Evolutionary conservation across 2,329 filamentous ascomycete species (phyloP).

Genomic region (Corniculantispora saksenae): DNA sequence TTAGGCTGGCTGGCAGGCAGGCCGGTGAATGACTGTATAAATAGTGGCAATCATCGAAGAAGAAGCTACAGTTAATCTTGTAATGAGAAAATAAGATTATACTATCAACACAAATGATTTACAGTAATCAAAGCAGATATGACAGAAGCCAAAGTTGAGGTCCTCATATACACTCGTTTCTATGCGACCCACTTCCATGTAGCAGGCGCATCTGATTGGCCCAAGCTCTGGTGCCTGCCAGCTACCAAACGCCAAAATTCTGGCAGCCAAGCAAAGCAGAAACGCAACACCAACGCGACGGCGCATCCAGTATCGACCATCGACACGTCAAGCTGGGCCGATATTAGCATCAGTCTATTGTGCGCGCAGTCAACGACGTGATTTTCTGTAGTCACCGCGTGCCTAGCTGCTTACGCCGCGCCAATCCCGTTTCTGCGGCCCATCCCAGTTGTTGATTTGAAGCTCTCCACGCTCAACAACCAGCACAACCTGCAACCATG

Average conservation of each 20-base stretch:
- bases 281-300: slow-evolving; percentile 20
- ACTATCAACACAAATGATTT: too few relatives aligned
- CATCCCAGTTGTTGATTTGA: slow-evolving; percentile 37
- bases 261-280: slow-evolving; percentile 15
- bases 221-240: slow-evolving; percentile 17
- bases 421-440: slow-evolving; percentile 22
- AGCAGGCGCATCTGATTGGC: slow-evolving; percentile 14
- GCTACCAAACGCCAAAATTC: slow-evolving; percentile 21
- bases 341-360: not conserved
- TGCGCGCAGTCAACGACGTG: not conserved
- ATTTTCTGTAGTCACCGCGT: not conserved
- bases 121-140: not conserved
- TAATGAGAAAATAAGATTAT: too few relatives aligned
- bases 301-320: slow-evolving; percentile 7
- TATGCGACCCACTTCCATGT: not conserved
- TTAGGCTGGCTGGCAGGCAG: too few relatives aligned
- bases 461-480: slow-evolving; percentile 19
- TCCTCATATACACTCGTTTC: not conserved
- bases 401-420: not conserved
- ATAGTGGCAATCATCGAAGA: too few relatives aligned
- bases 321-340: not conserved
- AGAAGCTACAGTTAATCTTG: too few relatives aligned
- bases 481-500: slow-evolving; percentile 11
- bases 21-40: too few relatives aligned
- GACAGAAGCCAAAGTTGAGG: not conserved